Evolutionary conservation across 2,329 filamentous ascomycete genomes (phyloP).

Genomic region (Colletotrichum lentis): DNA sequence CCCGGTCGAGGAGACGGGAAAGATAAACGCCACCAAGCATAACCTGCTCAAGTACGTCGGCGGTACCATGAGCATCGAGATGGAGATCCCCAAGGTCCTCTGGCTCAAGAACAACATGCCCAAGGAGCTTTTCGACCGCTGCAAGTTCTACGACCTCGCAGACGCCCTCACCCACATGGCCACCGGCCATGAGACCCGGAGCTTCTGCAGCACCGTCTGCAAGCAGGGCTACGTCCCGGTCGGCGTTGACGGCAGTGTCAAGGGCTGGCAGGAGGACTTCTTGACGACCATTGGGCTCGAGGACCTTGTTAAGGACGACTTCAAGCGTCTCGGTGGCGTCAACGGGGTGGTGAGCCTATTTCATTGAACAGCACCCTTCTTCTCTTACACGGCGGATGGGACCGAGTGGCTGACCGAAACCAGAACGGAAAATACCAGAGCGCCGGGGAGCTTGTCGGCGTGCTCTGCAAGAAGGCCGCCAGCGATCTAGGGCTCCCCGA

Average conservation of each 20-base stretch:
- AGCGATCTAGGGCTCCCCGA: constrained; percentile 82
- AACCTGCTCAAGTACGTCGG: constrained; percentile 95
- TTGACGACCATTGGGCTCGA: constrained; percentile 84
- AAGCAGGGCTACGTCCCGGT: constrained; percentile 97
- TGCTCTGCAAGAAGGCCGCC: constrained; percentile 83
- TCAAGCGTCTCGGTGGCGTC: constrained; percentile 92
- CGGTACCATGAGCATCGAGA: constrained; percentile 98
- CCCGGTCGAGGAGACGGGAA: constrained; percentile 86
- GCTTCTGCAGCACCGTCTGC: constrained; percentile 95
- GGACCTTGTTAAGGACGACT: constrained; percentile 85
- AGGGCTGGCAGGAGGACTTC: constrained; percentile 98
- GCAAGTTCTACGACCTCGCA: constrained; percentile 95
- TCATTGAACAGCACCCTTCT: constrained; percentile 45
- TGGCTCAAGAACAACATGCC: constrained; percentile 99
- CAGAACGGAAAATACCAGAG: constrained; percentile 93
- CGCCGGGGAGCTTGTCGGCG: constrained; percentile 89
- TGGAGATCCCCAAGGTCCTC: constrained; percentile 98
- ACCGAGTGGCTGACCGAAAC: constrained; percentile 39
- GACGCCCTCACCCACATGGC: constrained; percentile 95
- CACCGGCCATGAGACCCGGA: constrained; percentile 88
- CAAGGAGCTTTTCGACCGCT: constrained; percentile 84
- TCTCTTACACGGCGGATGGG: constrained; percentile 19
- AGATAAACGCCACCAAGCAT: constrained; percentile 92
- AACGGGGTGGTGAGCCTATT: constrained; percentile 85
- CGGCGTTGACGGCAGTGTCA: constrained; percentile 96